Base-by-base conservation (phyloP, 2,329 filamentous ascomycete genomes). In the Graphilbum fragrans region DNA sequence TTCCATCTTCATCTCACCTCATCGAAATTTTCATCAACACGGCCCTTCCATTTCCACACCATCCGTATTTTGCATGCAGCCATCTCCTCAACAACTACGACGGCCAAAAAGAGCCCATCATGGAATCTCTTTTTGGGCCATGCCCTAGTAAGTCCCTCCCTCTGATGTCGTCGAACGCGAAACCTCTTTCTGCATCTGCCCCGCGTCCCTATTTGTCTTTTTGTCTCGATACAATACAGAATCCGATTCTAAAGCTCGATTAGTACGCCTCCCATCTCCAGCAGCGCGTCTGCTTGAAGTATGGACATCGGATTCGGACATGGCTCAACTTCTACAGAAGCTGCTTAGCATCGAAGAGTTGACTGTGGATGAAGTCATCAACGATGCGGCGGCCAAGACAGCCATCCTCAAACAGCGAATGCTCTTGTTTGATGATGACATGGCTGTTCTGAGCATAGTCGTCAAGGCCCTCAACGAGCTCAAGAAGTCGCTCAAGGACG, bases 41-140 rank as follows among this genome's bases (percentile, higher is more conserved):
- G n/a, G n/a, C n/a, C n/a, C 25, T 25, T 35, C 19, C 18, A n/a
- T 39, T 18, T 35, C 25, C 19, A 16, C n/a, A n/a, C n/a, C n/a
- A n/a, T n/a, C n/a, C n/a, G n/a, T n/a, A n/a, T n/a, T n/a, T n/a
- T n/a, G n/a, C n/a, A n/a, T n/a, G n/a, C n/a, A n/a, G n/a, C n/a
- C n/a, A n/a, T n/a, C n/a, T n/a, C n/a, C n/a, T n/a, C n/a, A n/a
- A n/a, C 37, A 38, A 29, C 9, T 9, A 32, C 6, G 10, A 12
- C 31, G 31, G 6, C 31, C 10, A 34, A 18, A 34, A 4, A 9
- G 20, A 14, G 2, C 12, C n/a, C 18, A 23, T 29, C 3, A 48
- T 46, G 44, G 42, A 5, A 11, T 45, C 46, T 16, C 19, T 50
- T 1, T 50, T 48, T 38, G 48, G 48, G 10, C 43, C 45, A 3